Evolutionary conservation across 2,329 filamentous ascomycete species (phyloP).

Genomic region (Neofusicoccum ribis): DNA sequence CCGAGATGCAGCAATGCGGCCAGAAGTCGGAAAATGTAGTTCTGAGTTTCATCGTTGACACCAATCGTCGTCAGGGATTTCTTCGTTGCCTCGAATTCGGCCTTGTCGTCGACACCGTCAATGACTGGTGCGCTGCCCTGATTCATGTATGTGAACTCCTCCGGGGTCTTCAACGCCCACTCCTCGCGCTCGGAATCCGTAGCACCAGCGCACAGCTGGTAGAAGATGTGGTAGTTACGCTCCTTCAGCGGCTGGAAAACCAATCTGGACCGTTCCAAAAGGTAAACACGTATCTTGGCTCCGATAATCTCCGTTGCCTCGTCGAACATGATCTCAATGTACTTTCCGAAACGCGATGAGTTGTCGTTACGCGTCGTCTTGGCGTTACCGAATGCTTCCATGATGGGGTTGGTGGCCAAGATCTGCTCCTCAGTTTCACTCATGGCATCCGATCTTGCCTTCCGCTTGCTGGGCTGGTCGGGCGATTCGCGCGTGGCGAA

Average conservation of each 20-base stretch:
- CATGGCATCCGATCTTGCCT: constrained; percentile 76
- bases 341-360: constrained; percentile 98
- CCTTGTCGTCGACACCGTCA: constrained; percentile 92
- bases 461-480: constrained; percentile 78
- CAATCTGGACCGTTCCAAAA: constrained; percentile 90
- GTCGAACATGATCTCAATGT: constrained; percentile 99
- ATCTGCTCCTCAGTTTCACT: constrained; percentile 99
- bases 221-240: constrained; percentile 99
- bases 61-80: constrained; percentile 86
- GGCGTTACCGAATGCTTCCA: constrained; percentile 99
- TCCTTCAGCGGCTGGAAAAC: constrained; percentile 98
- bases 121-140: constrained; percentile 90
- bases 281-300: constrained; percentile 93
- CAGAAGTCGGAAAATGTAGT: constrained; percentile 84
- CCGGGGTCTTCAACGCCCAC: constrained; percentile 74
- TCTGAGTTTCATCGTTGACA: constrained; percentile 71
- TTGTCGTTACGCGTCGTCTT: constrained; percentile 99
- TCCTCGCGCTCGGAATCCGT: constrained; percentile 79
- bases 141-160: constrained; percentile 94
- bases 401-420: constrained; percentile 95
- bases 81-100: constrained; percentile 86
- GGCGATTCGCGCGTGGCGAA: constrained; percentile 96
- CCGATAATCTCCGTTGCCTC: constrained; percentile 93
- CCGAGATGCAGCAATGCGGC: constrained; percentile 91
- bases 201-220: constrained; percentile 93